phyloP scores from a whole-genome alignment of 352 stramenopile genomes.

The Pythium volutum region DNA sequence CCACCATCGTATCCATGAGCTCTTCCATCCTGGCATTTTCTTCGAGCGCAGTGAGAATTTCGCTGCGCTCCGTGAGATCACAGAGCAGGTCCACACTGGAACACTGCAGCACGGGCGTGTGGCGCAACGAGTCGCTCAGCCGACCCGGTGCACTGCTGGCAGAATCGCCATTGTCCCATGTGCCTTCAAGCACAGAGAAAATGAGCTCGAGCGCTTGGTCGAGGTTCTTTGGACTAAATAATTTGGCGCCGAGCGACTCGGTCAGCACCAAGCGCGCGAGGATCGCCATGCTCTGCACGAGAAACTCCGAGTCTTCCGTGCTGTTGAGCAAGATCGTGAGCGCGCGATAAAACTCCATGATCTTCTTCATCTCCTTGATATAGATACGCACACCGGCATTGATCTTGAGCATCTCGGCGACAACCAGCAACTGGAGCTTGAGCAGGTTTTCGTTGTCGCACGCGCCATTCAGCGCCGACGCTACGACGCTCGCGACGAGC shows the following conservation, averaged over 20 bases:
- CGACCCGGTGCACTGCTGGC: conserved; percentile 17
- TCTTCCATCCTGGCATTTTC: conserved; percentile 44
- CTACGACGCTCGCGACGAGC: conserved; percentile 47
- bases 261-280: conserved; percentile 67
- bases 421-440: conserved; percentile 64
- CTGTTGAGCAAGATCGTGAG: conserved; percentile 81
- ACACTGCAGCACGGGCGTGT: conserved; percentile 41
- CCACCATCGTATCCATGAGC: conserved; percentile 50
- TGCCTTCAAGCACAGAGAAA: conserved; percentile 67
- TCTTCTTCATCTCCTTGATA: conserved; percentile 69
- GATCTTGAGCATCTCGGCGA: conserved; percentile 62
- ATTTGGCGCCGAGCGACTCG: conserved; percentile 71
- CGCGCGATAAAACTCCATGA: conserved; percentile 80
- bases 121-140: conserved; percentile 20
- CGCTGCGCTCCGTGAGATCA: conserved; percentile 52
- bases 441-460: conserved; percentile 49
- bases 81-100: conserved; percentile 67
- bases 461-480: conserved; percentile 36
- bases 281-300: conserved; percentile 79
- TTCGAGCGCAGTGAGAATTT: conserved; percentile 55
- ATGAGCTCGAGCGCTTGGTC: conserved; percentile 68
- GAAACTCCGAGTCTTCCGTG: conserved; percentile 66
- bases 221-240: conserved; percentile 83
- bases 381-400: conserved; percentile 78
- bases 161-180: conserved; percentile 37